Conservation (phyloP, 331 rosid species). For the Quercus phellos region DNA sequence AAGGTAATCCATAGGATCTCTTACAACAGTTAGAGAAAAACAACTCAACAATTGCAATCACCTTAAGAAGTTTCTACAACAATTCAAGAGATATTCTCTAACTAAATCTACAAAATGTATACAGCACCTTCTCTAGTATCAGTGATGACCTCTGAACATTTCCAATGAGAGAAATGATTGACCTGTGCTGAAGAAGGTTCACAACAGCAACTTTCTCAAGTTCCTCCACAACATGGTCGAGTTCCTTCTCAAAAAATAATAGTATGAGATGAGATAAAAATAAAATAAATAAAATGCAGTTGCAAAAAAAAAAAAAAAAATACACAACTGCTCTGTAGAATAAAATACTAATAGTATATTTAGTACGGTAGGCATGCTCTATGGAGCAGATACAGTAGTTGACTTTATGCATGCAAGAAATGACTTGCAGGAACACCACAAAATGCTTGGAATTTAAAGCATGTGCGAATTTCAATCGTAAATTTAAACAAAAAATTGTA, state of each 20-base stretch:
- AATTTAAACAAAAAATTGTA: constrained; percentile 10
- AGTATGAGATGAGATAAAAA: constrained; percentile 17
- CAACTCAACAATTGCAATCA: constrained; percentile 10
- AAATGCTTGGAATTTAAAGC: background rate
- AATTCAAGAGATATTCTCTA: background rate
- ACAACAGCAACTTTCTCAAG: constrained; percentile 90
- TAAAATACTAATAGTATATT: background rate
- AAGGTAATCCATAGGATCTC: background rate
- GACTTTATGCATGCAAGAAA: background rate
- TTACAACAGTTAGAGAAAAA: background rate
- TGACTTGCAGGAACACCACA: background rate
- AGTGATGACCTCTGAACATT: constrained; percentile 90
- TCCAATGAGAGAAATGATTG: constrained; percentile 94
- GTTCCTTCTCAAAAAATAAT: constrained; percentile 61
- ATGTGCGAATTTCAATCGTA: background rate
- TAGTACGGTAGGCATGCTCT: background rate
- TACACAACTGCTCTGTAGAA: background rate
- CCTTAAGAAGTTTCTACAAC: background rate
- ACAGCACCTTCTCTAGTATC: constrained; percentile 79
- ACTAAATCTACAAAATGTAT: constrained; percentile 8
- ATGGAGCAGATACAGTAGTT: background rate
- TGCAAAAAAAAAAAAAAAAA: background rate
- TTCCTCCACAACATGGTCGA: constrained; percentile 87
- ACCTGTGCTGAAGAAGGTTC: constrained; percentile 80
- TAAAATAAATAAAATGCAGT: background rate